Base-by-base conservation (phyloP, 2,329 filamentous ascomycete genomes). In the Tolypocladium cylindrosporum region DNA sequence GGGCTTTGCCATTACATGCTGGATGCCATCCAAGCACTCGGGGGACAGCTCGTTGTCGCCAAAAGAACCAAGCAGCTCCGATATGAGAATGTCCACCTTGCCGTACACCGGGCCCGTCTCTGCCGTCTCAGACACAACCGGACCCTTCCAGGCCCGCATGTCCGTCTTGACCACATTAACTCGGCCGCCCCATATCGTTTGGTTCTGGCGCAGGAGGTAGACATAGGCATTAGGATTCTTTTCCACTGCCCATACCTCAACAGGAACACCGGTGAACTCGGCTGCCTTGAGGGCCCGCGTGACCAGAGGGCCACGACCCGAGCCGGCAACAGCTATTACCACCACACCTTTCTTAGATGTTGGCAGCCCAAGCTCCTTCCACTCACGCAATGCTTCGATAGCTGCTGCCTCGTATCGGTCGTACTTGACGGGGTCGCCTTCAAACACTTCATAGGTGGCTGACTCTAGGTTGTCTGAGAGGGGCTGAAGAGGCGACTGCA, bases 151-250 rank as follows among this genome's bases (percentile, higher is more conserved):
- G 60, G 88, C 88, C 54, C 94, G 87, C 94, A 99, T 99, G 71
- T 99, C 94, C 1, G 91, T 96, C 75, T 96, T 95, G 63, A 97
- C 87, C 39, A 99, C 84, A 1, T 87, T 92, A 24, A 97, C 93
- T 56, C 81, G 82, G 27, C 86, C 85, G 58, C 78, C 81, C 94
- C 94, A 99, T n/a, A 85, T 80, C 21, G 81, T 83, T 62, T 87
- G 80, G 68, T 97, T 97, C 68, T 95, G 91, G 31, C 90, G 83
- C 61, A 96, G 85, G 2, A 99, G 83, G 63, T 97, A 86, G 8
- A 99, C 92, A 69, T 93, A 97, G 0, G 94, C 94, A 68, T 99
- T 97, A 4, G 91, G 94, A 72, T 99, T 99, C 80, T 99, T 99
- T 74, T 99, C 94, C 4, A 99, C 85, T 0, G 90, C 94, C 86